phyloP scores from a whole-genome alignment of 768 basidiomycete species.

The Podaxis sp. region DNA sequence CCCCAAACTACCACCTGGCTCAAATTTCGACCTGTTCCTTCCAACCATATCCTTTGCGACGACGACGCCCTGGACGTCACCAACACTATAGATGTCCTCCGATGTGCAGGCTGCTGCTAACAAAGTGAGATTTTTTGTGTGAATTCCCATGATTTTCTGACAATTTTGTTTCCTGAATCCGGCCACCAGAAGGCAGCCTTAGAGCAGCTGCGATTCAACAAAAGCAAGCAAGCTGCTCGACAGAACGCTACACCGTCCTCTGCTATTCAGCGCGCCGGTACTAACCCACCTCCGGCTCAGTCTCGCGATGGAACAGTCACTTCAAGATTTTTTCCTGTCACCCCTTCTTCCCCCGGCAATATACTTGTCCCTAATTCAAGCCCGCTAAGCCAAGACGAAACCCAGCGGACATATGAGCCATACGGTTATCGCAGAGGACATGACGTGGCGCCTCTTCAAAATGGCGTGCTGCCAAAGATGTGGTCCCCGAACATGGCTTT shows the following conservation, averaged over 20 bases:
- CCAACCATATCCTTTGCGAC: conserved; percentile 16
- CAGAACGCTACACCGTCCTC: conserved; percentile 20
- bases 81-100: conserved; percentile 39
- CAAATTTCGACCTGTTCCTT: conserved; percentile 12
- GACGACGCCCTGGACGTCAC: conserved; percentile 11
- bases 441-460: conserved; percentile 41
- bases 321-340: conserved; percentile 54
- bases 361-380: conserved; percentile 79
- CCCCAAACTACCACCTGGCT: conserved; percentile 26
- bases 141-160: conserved; percentile 10
- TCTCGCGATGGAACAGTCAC: conserved; percentile 71
- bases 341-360: conserved; percentile 44
- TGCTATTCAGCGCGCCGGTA: conserved; percentile 17
- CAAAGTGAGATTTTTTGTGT: conserved; percentile 38
- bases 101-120: conserved; percentile 40
- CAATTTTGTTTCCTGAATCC: conserved; percentile 16
- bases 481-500: conserved; percentile 32
- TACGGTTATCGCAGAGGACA: conserved; percentile 29
- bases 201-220: conserved; percentile 43
- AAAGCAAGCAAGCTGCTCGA: conserved; percentile 28
- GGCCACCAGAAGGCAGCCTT: conserved; percentile 37
- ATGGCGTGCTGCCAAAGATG: conserved; percentile 28
- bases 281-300: conserved; percentile 51
- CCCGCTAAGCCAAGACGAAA: conserved; percentile 42
- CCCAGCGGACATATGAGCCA: conserved; percentile 33